Evolutionary conservation across 2,329 filamentous ascomycete species (phyloP).

Genomic region (Fusarium udum): DNA sequence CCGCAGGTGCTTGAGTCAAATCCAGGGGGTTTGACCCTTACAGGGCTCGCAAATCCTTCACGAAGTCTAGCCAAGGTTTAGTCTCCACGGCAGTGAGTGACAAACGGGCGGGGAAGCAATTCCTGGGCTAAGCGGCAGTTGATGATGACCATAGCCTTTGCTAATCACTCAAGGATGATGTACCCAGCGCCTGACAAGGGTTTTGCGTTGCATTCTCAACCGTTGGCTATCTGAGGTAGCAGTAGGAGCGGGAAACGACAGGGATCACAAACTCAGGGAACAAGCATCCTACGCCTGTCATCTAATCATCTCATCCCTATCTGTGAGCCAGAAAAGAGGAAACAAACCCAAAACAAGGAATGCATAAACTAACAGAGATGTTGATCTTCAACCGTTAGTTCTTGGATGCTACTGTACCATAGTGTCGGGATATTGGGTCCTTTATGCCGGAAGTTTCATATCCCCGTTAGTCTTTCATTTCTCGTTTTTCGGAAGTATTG

Average conservation of each 20-base stretch:
- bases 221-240: neutral
- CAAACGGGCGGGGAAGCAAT: neutral
- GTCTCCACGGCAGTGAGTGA: neutral
- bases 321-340: neutral
- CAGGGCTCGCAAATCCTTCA: neutral
- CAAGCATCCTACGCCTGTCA: neutral
- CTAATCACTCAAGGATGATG: neutral
- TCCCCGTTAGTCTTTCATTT: neutral
- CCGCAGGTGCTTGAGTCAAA: neutral
- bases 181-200: neutral
- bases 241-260: neutral
- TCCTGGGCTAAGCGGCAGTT: constrained; percentile 4
- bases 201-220: neutral
- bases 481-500: neutral
- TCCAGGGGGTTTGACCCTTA: neutral
- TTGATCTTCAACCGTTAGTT: constrained; percentile 11
- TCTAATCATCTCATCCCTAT: neutral
- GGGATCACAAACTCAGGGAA: neutral
- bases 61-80: neutral
- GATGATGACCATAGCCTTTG: neutral
- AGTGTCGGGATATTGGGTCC: neutral
- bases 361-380: constrained; percentile 1
- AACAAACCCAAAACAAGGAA: neutral
- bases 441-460: constrained; percentile 1
- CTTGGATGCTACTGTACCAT: constrained; percentile 7